Percentiles rank a stretch among this genome's conserved stretches.
Evolutionary conservation across 371 early-diverging fungal species (phyloP).

Genomic region (Mortierella sp.): DNA sequence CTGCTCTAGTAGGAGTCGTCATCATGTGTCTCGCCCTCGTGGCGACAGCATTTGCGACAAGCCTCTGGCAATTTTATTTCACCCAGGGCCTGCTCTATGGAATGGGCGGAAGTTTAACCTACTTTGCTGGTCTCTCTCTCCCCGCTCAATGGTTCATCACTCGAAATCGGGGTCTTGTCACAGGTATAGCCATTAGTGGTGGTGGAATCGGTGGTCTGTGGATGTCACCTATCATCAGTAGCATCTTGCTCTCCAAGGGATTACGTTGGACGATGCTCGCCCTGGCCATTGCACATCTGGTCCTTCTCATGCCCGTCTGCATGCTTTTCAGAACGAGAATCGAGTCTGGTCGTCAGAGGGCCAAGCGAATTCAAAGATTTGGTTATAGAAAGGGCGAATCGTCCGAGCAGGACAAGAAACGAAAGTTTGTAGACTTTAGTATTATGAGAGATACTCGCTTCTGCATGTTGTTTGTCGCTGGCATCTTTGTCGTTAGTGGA

Average conservation of each 20-base stretch:
- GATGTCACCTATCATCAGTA: constrained; percentile 74
- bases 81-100: constrained; percentile 68
- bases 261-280: constrained; percentile 74
- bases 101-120: constrained; percentile 65
- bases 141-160: constrained; percentile 85
- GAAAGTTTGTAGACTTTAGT: constrained; percentile 57
- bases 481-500: constrained; percentile 43
- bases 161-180: constrained; percentile 76
- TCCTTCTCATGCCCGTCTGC: constrained; percentile 59
- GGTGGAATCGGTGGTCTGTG: constrained; percentile 85
- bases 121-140: constrained; percentile 70
- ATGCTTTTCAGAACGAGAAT: constrained; percentile 41
- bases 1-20: constrained; percentile 59
- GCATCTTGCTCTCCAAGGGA: constrained; percentile 68
- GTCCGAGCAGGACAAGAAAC: constrained; percentile 41
- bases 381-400: constrained; percentile 50
- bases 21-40: constrained; percentile 64
- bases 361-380: constrained; percentile 30
- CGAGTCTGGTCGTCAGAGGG: constrained; percentile 37
- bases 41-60: constrained; percentile 57
- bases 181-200: constrained; percentile 83
- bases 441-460: constrained; percentile 53
- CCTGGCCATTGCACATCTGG: constrained; percentile 67
- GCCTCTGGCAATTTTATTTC: constrained; percentile 69
- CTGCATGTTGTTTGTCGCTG: constrained; percentile 37